Evolutionary conservation across 148 eudicot species (phyloP), one percentile per base, ranked within the genome.

Genomic region (Selenicereus undatus): DNA sequence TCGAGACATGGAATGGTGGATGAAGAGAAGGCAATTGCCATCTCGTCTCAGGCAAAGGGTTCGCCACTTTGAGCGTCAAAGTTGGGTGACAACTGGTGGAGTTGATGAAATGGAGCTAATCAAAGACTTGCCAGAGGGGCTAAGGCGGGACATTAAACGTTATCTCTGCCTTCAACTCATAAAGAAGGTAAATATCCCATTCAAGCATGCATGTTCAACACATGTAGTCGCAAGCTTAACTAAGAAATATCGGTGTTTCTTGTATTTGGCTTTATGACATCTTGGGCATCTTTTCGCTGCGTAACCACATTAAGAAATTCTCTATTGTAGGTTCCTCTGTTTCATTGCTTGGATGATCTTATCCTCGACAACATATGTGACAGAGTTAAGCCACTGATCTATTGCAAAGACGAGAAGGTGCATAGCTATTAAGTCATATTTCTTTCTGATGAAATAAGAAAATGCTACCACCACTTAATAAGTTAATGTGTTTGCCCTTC

Each of bases 1-100:
- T 70, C 79, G 93, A 13, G 98, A 94, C 81, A 87, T 89, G 94
- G 98, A 94, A 80, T 94, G 98, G 98, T 94, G 98, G 97, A 95
- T 95, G 98, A 91, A 80, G 58, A 82, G 97, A 79, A 90, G 97
- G 81, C 98, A 93, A 62, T 42, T 95, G 77, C 93, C 98, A 9
- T 88, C 92, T 24, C 88, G 72, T 9, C 82, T 93, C 29, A 86
- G 97, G 83, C 91, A 87, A 13, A 91, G 98, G 87, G 97, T 95
- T 6, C 86, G 91, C 6, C 91, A 90, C 42, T 93, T 86, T 81
- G 98, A 95, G 76, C 89, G 85, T 21, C 97, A 93, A 45, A 93
- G 82, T 48, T 95, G 97, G 97, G 71, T 84, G 13, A 78, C 92
- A 39, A 90, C 90, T 69, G 98, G 98, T 32, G 91, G 97, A 52